These are phyloP conservation scores for Backusella sp. DNA, from an alignment of 192 early-diverging fungal genomes.

Conservation along the genomic window DNA sequence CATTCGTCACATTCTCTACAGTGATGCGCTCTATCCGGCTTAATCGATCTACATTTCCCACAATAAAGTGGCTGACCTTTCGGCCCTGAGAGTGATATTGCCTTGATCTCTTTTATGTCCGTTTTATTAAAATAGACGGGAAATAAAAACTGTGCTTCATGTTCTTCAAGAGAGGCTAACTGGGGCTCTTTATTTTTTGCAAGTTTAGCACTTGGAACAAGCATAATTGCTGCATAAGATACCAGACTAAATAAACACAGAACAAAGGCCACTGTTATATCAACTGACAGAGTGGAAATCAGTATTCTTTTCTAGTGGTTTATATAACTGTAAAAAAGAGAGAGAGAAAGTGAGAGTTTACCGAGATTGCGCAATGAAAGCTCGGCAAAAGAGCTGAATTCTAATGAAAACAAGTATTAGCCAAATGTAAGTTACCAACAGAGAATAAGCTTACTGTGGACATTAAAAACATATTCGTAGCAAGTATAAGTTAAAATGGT, in stretches of 20 bases:
- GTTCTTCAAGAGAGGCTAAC: neutral
- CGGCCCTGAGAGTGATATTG: neutral
- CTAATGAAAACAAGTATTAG: neutral
- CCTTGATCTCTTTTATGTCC: neutral
- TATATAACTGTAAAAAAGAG: neutral
- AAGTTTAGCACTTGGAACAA: neutral
- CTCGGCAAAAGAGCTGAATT: neutral
- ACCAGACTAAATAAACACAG: neutral
- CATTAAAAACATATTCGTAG: conserved; percentile 23
- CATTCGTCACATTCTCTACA: conserved; percentile 52
- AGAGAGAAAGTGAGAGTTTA: neutral
- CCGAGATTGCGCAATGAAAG: neutral
- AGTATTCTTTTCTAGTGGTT: neutral
- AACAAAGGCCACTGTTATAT: neutral
- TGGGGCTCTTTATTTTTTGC: neutral
- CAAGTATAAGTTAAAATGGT: conserved; percentile 23
- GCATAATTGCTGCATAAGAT: conserved; percentile 6
- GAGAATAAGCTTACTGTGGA: conserved; percentile 15
- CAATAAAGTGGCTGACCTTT: conserved; percentile 29
- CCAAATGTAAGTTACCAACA: neutral
- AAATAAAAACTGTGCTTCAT: neutral
- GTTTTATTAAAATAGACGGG: neutral
- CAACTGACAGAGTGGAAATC: neutral
- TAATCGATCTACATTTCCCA: conserved; percentile 25
- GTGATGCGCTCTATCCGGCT: conserved; percentile 50